Evolutionary conservation across 2,329 filamentous ascomycete genomes (phyloP), one percentile per base, ranked within the genome.

Genomic region (Ceratocystis alfenasii): DNA sequence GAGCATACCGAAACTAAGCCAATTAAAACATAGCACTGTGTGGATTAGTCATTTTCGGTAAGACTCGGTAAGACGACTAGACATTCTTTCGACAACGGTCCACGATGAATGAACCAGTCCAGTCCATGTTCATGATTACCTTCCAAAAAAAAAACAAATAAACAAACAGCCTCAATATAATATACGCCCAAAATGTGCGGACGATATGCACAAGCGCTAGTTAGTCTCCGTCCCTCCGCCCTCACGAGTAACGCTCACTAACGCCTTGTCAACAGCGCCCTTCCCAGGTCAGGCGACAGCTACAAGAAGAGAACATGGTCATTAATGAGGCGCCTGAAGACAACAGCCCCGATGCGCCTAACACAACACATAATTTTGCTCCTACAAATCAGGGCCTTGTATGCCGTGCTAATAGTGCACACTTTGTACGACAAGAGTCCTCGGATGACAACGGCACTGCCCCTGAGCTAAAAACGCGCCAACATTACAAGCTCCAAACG

Each of bases 331-430:
- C 83, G 0, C 89, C 89, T 0, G 81, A 83, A 3, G 89, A 95
- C 70, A 84, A 89, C 20, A 82, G 74, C 65, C 81, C 87, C 17
- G 73, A 71, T 1, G 76, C 78, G 0, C 83, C 83, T 0, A 83
- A 88, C 46, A 88, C 90, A 72, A 90, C 83, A 45, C 96, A 95
- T 77, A 97, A 97, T 74, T 95, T 99, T 73, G 90, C 93, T 0
- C 94, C 94, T 0, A 89, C 92, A 0, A 89, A 90, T 68, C 81
- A 88, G 72, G 93, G 94, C 44, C 79, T 94, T 28, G 89, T 97
- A 30, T 96, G 95, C 73, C 85, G 91, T 67, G 90, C 90, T 44
- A 44, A 10, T n/a, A n/a, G 15, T 50, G 20, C 62, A 36, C 28
- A 5, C 15, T 7, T 15, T 22, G 53, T 33, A 30, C 53, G 3